These are phyloP conservation scores for Fusarium subtropicale DNA, from an alignment of 2,329 filamentous ascomycete genomes.

Conservation along the genomic window DNA sequence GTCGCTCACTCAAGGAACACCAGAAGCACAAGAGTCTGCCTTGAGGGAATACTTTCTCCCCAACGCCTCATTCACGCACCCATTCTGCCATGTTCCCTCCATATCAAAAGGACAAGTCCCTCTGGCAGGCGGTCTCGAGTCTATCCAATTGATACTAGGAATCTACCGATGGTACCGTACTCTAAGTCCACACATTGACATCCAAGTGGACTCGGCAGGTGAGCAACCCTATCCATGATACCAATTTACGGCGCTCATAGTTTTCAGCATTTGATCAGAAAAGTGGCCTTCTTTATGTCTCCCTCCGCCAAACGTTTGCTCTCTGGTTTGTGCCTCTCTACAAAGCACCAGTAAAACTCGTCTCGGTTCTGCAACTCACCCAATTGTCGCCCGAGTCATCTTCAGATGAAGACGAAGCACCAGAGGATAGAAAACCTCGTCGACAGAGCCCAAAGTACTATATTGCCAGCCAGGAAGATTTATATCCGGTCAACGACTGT, in stretches of 20 bases:
- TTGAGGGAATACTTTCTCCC: slow-evolving; percentile 80
- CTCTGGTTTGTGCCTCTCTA: slow-evolving; percentile 84
- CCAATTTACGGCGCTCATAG: neutral
- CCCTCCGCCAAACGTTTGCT: slow-evolving; percentile 78
- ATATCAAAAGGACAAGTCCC: slow-evolving; percentile 59
- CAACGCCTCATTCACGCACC: slow-evolving; percentile 80
- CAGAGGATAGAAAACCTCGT: slow-evolving; percentile 27
- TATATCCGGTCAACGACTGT: slow-evolving; percentile 82
- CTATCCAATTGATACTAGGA: slow-evolving; percentile 72
- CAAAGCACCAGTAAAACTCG: slow-evolving; percentile 73
- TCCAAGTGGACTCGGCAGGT: slow-evolving; percentile 72
- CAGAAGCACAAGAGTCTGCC: slow-evolving; percentile 71
- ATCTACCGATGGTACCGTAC: slow-evolving; percentile 90
- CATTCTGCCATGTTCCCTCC: slow-evolving; percentile 76
- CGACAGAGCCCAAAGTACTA: slow-evolving; percentile 65
- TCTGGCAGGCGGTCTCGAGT: slow-evolving; percentile 62
- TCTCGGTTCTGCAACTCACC: slow-evolving; percentile 73
- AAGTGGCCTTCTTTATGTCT: slow-evolving; percentile 76
- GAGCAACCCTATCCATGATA: slow-evolving; percentile 22
- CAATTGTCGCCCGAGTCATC: slow-evolving; percentile 53
- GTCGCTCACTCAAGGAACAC: slow-evolving; percentile 74
- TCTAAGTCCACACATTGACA: slow-evolving; percentile 77
- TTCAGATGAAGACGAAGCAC: slow-evolving; percentile 30
- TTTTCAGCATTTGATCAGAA: slow-evolving; percentile 73
- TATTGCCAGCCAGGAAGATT: slow-evolving; percentile 81